Base-by-base conservation (phyloP, 768 basidiomycete species). In the Dentipellis sp. region DNA sequence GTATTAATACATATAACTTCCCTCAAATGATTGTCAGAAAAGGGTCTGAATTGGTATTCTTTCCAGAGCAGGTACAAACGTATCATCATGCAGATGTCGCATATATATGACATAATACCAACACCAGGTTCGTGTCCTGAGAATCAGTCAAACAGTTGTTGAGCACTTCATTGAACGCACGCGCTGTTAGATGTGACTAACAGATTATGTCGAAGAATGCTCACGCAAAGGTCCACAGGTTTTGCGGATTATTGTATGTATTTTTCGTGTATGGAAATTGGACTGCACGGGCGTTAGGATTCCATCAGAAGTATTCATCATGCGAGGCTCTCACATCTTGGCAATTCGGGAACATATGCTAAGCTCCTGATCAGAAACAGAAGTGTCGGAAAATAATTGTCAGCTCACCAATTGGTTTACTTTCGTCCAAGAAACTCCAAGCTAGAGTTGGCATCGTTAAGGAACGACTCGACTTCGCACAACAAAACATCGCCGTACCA, bases 321-420 rank as follows among this genome's bases (percentile, higher is more conserved):
- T 50, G 19, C 22, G 11, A n/a, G 19, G 35, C 19, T 8, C 38
- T 19, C n/a, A 45, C 42, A 45, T 21, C 47, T 70, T 67, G 58
- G 65, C 61, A 71, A 65, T 67, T 47, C 17, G 40, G 22, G 37
- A 10, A 11, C 12, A 38, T 42, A 73, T 56, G 77, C 64, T 34
- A 16, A 72, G 53, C 75, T 74, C 73, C 75, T 42, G 16, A 17
- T n/a, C 8, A 4, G 16, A 9, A 17, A 14, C 42, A 45, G 12
- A 50, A 2, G 48, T 3, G 29, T 29, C 29, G 29, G 29, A 29
- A 29, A 29, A 29, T 29, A 6, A 6, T 6, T 29, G 29, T 29
- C 29, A 29, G 23, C 48, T 14, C 22, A 50, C 48, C 48, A 4
- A 71, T 71, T 1, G 70, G 70, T 0, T 46, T 23, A 5, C 57